Conservation (phyloP, 371 early-diverging fungal genomes). For the Gilbertella persicaria region DNA sequence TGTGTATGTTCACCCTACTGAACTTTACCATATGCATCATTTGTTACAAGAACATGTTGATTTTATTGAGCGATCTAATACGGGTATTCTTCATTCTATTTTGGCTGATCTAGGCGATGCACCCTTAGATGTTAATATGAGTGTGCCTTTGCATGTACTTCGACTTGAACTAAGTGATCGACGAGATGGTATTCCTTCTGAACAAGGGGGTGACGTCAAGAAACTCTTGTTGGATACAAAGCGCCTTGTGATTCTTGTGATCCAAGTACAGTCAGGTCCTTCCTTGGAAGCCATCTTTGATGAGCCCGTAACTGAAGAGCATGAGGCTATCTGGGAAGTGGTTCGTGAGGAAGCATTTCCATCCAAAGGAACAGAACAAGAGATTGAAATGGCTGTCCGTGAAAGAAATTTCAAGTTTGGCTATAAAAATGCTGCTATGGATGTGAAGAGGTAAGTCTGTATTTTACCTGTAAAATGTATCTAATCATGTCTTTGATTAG, state of each 20-base stretch:
- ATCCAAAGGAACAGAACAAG: slow-evolving; percentile 26
- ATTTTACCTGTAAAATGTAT: neutral
- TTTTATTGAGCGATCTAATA: slow-evolving; percentile 53
- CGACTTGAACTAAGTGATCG: slow-evolving; percentile 74
- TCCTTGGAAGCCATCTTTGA: slow-evolving; percentile 85
- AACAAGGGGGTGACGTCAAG: slow-evolving; percentile 58
- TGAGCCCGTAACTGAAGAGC: slow-evolving; percentile 68
- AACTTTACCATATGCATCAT: slow-evolving; percentile 88
- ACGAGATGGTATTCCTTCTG: slow-evolving; percentile 64
- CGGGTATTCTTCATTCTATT: slow-evolving; percentile 82
- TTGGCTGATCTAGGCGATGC: slow-evolving; percentile 82
- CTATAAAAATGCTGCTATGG: slow-evolving; percentile 29
- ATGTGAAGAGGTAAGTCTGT: slow-evolving; percentile 24
- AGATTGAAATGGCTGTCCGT: slow-evolving; percentile 26
- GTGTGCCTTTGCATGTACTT: slow-evolving; percentile 64
- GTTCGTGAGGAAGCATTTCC: slow-evolving; percentile 54
- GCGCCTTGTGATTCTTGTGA: slow-evolving; percentile 81
- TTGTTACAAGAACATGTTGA: slow-evolving; percentile 79
- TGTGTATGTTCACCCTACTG: slow-evolving; percentile 88
- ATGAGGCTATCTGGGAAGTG: slow-evolving; percentile 73
- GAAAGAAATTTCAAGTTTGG: slow-evolving; percentile 33
- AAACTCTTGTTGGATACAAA: slow-evolving; percentile 93
- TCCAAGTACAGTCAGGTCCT: slow-evolving; percentile 83
- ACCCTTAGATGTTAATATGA: slow-evolving; percentile 57
- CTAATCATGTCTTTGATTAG: slow-evolving; percentile 16